A percentile compares a stretch with the other conserved stretches of the same genome.
phyloP scores from a whole-genome alignment of 495 filamentous ascomycete genomes.

The Penicillium manginii region DNA sequence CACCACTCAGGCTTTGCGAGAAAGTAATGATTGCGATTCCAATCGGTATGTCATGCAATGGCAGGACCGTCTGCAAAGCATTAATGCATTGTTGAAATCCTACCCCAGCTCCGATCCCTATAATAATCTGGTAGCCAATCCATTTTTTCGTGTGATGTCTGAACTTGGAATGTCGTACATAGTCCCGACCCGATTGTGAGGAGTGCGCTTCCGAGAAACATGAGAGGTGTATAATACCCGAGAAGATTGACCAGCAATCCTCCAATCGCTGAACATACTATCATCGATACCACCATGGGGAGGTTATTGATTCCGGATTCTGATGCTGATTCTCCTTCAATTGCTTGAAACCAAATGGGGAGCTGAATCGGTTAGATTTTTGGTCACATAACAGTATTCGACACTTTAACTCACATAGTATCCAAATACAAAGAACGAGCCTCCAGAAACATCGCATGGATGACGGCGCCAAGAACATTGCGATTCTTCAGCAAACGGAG shows the following conservation, averaged over 20 bases:
- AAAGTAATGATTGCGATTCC: constrained; percentile 72
- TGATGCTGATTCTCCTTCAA: constrained; percentile 69
- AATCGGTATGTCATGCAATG: constrained; percentile 63
- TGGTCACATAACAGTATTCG: not conserved
- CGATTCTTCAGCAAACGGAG: constrained; percentile 71
- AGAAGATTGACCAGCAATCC: constrained; percentile 62
- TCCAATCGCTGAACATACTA: constrained; percentile 61
- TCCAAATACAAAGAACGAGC: constrained; percentile 66
- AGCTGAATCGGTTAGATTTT: constrained; percentile 48
- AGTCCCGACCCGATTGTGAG: constrained; percentile 70
- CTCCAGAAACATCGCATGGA: constrained; percentile 62
- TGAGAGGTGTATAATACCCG: constrained; percentile 79
- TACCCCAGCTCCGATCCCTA: constrained; percentile 69
- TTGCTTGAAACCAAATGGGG: constrained; percentile 89
- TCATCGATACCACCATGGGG: constrained; percentile 69
- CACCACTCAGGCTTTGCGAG: constrained; percentile 71
- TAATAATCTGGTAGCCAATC: constrained; percentile 78
- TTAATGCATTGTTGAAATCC: constrained; percentile 72
- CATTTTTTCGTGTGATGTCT: constrained; percentile 57
- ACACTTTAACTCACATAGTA: constrained; percentile 49
- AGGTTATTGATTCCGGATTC: constrained; percentile 76
- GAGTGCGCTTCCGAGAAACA: constrained; percentile 62
- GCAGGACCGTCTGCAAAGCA: constrained; percentile 69
- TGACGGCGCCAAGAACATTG: constrained; percentile 58
- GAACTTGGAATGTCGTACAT: constrained; percentile 62